Conservation (phyloP, 2,329 filamentous ascomycete species). For the Helotiales sp. region DNA sequence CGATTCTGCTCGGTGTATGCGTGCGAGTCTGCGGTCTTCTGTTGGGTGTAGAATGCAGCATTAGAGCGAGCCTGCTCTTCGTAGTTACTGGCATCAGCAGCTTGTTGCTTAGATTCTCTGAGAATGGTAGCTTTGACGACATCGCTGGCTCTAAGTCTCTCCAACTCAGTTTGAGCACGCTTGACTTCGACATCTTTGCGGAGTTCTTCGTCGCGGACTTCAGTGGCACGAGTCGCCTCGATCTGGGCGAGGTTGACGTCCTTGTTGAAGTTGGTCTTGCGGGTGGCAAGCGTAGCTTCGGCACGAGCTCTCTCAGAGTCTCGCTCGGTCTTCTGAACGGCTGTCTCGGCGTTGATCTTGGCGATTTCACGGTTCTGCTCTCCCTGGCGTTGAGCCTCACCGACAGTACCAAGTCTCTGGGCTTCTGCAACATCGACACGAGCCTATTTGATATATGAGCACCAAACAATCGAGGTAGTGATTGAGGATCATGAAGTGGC, state of each 20-base stretch:
- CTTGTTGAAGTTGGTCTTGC: constrained; percentile 72
- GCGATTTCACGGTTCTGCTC: constrained; percentile 85
- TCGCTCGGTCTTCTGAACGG: constrained; percentile 82
- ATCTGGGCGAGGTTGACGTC: constrained; percentile 80
- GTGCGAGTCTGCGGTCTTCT: constrained; percentile 25
- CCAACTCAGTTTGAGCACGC: constrained; percentile 79
- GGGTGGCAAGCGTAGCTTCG: constrained; percentile 75
- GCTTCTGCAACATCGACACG: constrained; percentile 69
- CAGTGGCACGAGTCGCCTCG: constrained; percentile 72
- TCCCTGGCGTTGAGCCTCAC: constrained; percentile 78
- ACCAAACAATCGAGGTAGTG: not conserved
- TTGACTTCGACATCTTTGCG: constrained; percentile 78
- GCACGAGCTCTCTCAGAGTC: constrained; percentile 81
- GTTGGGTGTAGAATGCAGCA: constrained; percentile 50
- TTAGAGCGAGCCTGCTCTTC: constrained; percentile 64
- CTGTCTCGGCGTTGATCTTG: constrained; percentile 86
- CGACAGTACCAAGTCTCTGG: constrained; percentile 70
- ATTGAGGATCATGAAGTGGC: not conserved
- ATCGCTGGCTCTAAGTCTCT: constrained; percentile 76
- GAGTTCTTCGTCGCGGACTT: constrained; percentile 79
- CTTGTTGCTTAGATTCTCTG: constrained; percentile 71
- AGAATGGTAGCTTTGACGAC: constrained; percentile 78
- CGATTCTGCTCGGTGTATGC: constrained; percentile 1
- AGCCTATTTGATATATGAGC: constrained; percentile 48
- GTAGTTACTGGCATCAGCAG: constrained; percentile 69